phyloP scores from a whole-genome alignment of 352 stramenopile genomes.

The Phytophthora palmivora region DNA sequence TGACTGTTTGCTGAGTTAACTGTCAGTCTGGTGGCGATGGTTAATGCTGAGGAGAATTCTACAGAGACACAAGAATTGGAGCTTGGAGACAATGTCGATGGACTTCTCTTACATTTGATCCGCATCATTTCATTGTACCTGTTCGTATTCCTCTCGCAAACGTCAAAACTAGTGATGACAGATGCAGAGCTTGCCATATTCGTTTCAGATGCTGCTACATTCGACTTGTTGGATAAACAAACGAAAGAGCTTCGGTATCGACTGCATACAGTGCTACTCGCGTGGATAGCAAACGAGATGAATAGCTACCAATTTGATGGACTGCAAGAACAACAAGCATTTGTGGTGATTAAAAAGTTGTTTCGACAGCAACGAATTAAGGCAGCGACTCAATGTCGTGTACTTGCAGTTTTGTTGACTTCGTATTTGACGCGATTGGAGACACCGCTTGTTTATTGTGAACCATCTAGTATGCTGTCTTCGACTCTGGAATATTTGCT shows the following conservation, averaged over 20 bases:
- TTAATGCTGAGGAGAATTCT: too few species aligned
- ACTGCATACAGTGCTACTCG: slow-evolving; percentile 49
- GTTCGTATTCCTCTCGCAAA: slow-evolving; percentile 60
- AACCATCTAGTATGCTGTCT: slow-evolving; percentile 52
- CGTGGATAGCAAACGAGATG: slow-evolving; percentile 54
- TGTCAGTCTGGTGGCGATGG: neutral
- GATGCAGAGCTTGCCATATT: slow-evolving; percentile 45
- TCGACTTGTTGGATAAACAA: slow-evolving; percentile 42
- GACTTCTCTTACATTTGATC: slow-evolving; percentile 66
- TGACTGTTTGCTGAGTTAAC: neutral
- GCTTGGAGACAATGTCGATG: slow-evolving; percentile 19
- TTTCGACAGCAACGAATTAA: slow-evolving; percentile 59
- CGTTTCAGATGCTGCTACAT: slow-evolving; percentile 22
- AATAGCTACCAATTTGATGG: slow-evolving; percentile 71
- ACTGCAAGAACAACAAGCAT: slow-evolving; percentile 59
- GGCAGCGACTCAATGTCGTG: slow-evolving; percentile 37
- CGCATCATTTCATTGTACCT: slow-evolving; percentile 69
- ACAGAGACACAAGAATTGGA: neutral
- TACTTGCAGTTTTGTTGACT: slow-evolving; percentile 52
- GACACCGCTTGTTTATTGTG: slow-evolving; percentile 61
- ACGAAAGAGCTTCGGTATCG: slow-evolving; percentile 33
- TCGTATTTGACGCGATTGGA: slow-evolving; percentile 52
- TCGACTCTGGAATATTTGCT: slow-evolving; percentile 77
- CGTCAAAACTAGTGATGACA: slow-evolving; percentile 34
- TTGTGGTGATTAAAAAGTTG: slow-evolving; percentile 55